Evolutionary conservation across 805 yeast genomes (phyloP).

Genomic region (Ogataea minuta): DNA sequence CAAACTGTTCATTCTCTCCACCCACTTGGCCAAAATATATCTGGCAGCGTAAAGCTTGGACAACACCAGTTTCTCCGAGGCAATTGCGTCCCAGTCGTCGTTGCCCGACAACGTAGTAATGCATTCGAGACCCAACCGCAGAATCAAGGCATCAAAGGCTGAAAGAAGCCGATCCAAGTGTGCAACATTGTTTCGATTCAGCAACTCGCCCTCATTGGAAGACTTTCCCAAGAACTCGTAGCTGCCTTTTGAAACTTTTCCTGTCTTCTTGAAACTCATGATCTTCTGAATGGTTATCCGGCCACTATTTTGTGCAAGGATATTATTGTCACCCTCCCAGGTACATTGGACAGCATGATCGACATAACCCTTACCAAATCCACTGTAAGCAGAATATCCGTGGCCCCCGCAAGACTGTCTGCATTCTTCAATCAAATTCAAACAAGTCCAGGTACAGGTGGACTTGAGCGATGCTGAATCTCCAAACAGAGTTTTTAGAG

Average conservation of each 20-base stretch:
- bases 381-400: constrained; percentile 91
- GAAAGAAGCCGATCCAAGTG: constrained; percentile 33
- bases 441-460: constrained; percentile 82
- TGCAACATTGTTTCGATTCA: constrained; percentile 30
- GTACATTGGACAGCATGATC: constrained; percentile 99
- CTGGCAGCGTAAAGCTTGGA: constrained; percentile 53
- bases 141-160: constrained; percentile 41
- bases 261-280: constrained; percentile 36
- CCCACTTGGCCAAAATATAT: constrained; percentile 43
- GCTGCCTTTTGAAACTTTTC: constrained; percentile 46
- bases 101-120: constrained; percentile 33
- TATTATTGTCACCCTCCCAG: constrained; percentile 97
- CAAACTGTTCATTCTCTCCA: constrained; percentile 31
- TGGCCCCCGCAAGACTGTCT: constrained; percentile 96
- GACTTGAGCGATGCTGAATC: constrained; percentile 88
- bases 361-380: constrained; percentile 81
- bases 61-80: constrained; percentile 43
- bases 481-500: constrained; percentile 74
- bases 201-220: constrained; percentile 33
- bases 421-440: constrained; percentile 78
- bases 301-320: constrained; percentile 80
- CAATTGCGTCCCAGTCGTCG: constrained; percentile 45
- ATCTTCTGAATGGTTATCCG: constrained; percentile 63
- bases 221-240: constrained; percentile 37
- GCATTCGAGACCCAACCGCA: constrained; percentile 38